phyloP scores from a whole-genome alignment of 2,329 filamentous ascomycete genomes.

The Verruconis gallopava region DNA sequence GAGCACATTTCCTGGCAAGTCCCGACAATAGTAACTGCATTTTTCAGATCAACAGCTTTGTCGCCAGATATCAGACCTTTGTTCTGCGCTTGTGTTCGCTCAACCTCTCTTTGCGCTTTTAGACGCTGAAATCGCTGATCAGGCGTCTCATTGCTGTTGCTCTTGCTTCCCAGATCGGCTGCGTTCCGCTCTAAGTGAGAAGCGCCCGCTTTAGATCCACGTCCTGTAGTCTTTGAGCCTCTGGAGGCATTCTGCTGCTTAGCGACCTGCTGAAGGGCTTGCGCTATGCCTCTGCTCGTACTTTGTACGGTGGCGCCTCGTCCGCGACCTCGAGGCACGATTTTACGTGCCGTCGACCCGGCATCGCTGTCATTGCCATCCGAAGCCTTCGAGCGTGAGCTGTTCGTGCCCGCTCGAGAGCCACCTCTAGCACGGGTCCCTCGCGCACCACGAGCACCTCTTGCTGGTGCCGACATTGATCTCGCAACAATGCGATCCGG shows the following conservation, averaged over 20 bases:
- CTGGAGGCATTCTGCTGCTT: background rate
- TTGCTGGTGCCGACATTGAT: background rate
- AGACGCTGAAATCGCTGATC: background rate
- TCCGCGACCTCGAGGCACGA: background rate
- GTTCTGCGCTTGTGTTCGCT: constrained; percentile 38
- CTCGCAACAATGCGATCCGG: background rate
- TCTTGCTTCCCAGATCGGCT: too few species aligned
- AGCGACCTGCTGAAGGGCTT: background rate
- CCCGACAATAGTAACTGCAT: constrained; percentile 49
- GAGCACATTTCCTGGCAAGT: constrained; percentile 53
- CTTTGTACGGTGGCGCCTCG: background rate
- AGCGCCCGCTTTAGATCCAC: constrained; percentile 5
- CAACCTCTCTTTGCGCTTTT: constrained; percentile 13
- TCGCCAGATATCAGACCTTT: constrained; percentile 43
- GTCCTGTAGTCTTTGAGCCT: background rate
- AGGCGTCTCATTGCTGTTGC: background rate
- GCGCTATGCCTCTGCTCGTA: background rate
- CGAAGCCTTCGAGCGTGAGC: background rate
- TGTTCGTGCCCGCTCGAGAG: background rate
- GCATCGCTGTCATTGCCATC: background rate
- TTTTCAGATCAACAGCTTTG: constrained; percentile 41
- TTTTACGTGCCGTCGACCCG: background rate
- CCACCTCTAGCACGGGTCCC: background rate
- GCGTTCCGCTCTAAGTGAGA: constrained; percentile 35
- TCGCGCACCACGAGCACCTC: background rate